phyloP scores from a whole-genome alignment of 768 basidiomycete species.

The Tricholoma furcatifolium region DNA sequence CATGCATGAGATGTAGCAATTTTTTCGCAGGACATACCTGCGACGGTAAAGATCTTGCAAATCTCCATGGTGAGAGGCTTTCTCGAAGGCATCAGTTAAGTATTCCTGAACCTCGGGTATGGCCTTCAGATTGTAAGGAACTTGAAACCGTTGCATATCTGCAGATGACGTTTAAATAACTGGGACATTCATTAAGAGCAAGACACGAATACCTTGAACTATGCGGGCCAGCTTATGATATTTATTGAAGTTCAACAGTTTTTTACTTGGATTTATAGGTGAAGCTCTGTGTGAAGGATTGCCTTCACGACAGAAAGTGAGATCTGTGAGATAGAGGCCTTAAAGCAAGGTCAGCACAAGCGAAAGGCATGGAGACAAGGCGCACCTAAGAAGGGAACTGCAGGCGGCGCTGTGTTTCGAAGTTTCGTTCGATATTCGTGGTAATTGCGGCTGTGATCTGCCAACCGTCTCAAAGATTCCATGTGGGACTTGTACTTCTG shows the following conservation, averaged over 20 bases:
- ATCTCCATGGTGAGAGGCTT: slow-evolving; percentile 75
- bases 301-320: slow-evolving; percentile 95
- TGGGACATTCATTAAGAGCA: neutral
- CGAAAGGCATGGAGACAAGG: slow-evolving; percentile 1
- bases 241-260: slow-evolving; percentile 94
- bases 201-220: slow-evolving; percentile 59
- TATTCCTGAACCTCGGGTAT: slow-evolving; percentile 88
- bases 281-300: slow-evolving; percentile 85
- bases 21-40: slow-evolving; percentile 60
- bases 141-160: slow-evolving; percentile 95
- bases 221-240: slow-evolving; percentile 89
- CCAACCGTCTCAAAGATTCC: slow-evolving; percentile 78
- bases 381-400: slow-evolving; percentile 91
- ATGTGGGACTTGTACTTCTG: slow-evolving; percentile 82
- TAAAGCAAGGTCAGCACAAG: slow-evolving; percentile 14
- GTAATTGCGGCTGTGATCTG: slow-evolving; percentile 90
- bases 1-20: slow-evolving; percentile 26
- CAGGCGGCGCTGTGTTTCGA: slow-evolving; percentile 86
- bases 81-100: slow-evolving; percentile 71
- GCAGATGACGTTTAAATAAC: slow-evolving; percentile 5
- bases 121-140: slow-evolving; percentile 80
- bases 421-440: slow-evolving; percentile 88
- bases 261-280: slow-evolving; percentile 70
- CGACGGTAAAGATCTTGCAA: slow-evolving; percentile 83
- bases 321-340: slow-evolving; percentile 87